A percentile compares a stretch with the other conserved stretches of the same genome.
phyloP scores from a whole-genome alignment of 495 filamentous ascomycete species.

The Lepidopterella palustris region DNA sequence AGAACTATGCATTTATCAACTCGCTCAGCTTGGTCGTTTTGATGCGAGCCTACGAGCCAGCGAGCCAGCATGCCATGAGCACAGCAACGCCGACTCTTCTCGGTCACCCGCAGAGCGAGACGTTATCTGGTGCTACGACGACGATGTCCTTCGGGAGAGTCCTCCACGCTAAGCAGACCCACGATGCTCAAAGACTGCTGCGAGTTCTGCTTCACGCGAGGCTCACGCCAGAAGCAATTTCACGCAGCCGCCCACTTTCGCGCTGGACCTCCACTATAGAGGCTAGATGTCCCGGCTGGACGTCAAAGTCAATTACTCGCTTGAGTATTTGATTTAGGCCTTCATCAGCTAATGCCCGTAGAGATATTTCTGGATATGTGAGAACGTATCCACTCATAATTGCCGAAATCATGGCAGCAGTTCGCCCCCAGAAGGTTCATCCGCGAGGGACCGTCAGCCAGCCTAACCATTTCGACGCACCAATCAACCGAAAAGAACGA shows the following conservation, averaged over 20 bases:
- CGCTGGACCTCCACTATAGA: not conserved
- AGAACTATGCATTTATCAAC: not conserved
- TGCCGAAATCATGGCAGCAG: not conserved
- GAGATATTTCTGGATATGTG: not conserved
- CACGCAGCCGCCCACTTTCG: not conserved
- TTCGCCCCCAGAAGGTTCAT: not conserved
- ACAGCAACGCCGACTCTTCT: not conserved
- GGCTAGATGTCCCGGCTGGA: not conserved
- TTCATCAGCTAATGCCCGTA: not conserved
- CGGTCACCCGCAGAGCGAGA: not conserved
- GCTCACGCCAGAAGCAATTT: conserved; percentile 2
- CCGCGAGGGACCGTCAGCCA: not conserved
- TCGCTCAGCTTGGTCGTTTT: not conserved
- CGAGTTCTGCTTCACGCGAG: conserved; percentile 1
- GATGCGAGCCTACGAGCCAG: not conserved
- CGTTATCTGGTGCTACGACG: not conserved
- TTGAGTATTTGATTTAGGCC: not conserved
- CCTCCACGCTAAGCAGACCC: not conserved
- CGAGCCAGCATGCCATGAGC: not conserved
- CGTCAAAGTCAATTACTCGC: not conserved
- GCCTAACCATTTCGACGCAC: not conserved
- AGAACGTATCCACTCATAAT: not conserved
- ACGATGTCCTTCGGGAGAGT: not conserved
- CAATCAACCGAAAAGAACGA: conserved; percentile 4
- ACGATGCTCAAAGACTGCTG: not conserved